Conservation (phyloP, 1,284 basidiomycete genomes). For the Cryptococcus amylolentus region DNA sequence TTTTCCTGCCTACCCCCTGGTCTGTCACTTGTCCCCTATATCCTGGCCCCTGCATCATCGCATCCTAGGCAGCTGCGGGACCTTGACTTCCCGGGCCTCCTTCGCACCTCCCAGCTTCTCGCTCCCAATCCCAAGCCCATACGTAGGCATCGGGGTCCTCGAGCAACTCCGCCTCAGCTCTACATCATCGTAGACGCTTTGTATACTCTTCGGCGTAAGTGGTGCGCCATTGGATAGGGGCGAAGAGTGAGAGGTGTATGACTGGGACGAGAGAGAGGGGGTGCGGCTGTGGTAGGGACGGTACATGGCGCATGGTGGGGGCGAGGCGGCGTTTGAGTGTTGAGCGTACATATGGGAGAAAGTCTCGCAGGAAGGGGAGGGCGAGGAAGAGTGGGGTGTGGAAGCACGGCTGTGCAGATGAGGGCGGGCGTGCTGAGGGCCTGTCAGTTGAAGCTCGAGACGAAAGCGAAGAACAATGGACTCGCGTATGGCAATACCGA, state of each 20-base stretch:
- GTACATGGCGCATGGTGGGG: neutral
- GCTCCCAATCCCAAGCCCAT: no score
- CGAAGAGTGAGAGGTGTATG: constrained; percentile 8
- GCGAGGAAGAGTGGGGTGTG: constrained; percentile 9
- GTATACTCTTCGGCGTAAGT: constrained; percentile 9
- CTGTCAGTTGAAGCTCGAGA: neutral
- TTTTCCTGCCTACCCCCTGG: no score
- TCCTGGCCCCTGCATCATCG: neutral
- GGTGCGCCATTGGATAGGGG: constrained; percentile 12
- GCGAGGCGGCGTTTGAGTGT: neutral
- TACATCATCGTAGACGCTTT: neutral
- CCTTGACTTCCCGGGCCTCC: neutral
- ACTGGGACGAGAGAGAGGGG: constrained; percentile 1
- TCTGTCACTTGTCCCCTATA: no score
- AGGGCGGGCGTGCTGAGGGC: constrained; percentile 14
- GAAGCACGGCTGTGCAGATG: constrained; percentile 10
- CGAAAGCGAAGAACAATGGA: neutral
- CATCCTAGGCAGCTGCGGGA: neutral
- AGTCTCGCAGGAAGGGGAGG: constrained; percentile 1
- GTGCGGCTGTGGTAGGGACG: constrained; percentile 4
- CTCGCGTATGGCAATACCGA: constrained; percentile 15
- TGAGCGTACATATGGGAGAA: neutral
- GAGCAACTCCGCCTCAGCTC: neutral
- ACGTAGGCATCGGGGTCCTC: neutral
- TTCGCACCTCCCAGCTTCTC: no score